phyloP scores from a whole-genome alignment of 116 monocot genomes.

The Cymodocea nodosa region DNA sequence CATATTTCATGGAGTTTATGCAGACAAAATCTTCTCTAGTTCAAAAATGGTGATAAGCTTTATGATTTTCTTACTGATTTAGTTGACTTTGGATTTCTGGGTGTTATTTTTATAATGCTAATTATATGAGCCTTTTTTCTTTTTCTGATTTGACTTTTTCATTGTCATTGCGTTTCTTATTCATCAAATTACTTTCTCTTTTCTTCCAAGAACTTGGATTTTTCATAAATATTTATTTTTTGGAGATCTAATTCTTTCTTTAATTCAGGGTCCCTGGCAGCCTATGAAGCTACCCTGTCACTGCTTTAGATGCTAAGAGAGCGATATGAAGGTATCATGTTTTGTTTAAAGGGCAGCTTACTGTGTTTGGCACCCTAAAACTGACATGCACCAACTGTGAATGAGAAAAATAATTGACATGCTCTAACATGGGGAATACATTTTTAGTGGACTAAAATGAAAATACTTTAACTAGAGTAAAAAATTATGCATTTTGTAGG shows the following conservation, averaged over 20 bases:
- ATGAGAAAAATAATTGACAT: constrained; percentile 2
- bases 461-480: background rate
- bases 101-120: too few species aligned
- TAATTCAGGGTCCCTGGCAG: constrained; percentile 77
- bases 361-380: constrained; percentile 22
- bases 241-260: constrained; percentile 73
- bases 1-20: constrained; percentile 8
- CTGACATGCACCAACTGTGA: too few species aligned
- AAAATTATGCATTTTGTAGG: too few species aligned
- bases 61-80: too few species aligned
- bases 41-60: too few species aligned
- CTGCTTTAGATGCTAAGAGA: constrained; percentile 66
- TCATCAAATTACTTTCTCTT: background rate
- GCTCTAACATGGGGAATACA: background rate
- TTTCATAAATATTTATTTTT: constrained; percentile 6
- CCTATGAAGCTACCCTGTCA: constrained; percentile 36
- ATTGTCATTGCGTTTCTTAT: background rate
- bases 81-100: too few species aligned
- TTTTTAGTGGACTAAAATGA: background rate
- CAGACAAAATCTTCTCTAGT: background rate
- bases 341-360: constrained; percentile 63
- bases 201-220: constrained; percentile 3
- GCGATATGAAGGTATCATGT: constrained; percentile 85
- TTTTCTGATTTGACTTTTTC: too few species aligned
- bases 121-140: too few species aligned